Evolutionary conservation across 1,139 yeast genomes (phyloP), one percentile per base, ranked within the genome.

Genomic region (Blastobotrys indianensis): DNA sequence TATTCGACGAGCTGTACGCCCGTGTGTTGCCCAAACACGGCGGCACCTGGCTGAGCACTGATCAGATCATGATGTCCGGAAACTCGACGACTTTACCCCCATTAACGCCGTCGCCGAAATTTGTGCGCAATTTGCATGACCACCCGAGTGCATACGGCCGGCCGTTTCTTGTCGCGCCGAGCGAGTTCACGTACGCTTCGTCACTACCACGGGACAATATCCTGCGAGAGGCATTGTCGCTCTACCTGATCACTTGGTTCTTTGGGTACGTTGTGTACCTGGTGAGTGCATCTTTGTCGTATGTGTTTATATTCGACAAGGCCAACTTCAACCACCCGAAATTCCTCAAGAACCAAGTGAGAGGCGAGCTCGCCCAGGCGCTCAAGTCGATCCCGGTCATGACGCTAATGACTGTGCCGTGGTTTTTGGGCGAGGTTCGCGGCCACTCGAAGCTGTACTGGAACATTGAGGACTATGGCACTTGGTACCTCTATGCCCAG

Each of bases 251-350:
- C 41, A 84, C 90, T 54, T 78, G 88, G 37, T 51, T 90, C 11
- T 90, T 90, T 61, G 98, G 97, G 34, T 81, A 94, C 84, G 46
- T 81, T 12, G 69, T 90, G 44, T 92, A 92, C 67, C 71, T 88
- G 45, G 53, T 67, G 11, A 84, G 80, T 45, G 97, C 97, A 9
- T 72, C 80, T 13, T 59, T 85, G 32, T 82, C 95, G 9, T 92
- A 85, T 64, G 55, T 73, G 39, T 80, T 82, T 57, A 81, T 92
- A 28, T 92, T 86, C 64, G 97, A 92, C 68, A 82, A 80, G 60
- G 80, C 80, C 49, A 85, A 87, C 50, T 87, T 90, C 74, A 85
- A 92, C 68, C 98, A 92, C 64, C 98, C 98, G 49, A 79, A 95
- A 64, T 92, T 86, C 67, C 76, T 92, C 67, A 92, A 92, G 65